phyloP scores from a whole-genome alignment of 1,284 basidiomycete species.

The Mycena citricolor region DNA sequence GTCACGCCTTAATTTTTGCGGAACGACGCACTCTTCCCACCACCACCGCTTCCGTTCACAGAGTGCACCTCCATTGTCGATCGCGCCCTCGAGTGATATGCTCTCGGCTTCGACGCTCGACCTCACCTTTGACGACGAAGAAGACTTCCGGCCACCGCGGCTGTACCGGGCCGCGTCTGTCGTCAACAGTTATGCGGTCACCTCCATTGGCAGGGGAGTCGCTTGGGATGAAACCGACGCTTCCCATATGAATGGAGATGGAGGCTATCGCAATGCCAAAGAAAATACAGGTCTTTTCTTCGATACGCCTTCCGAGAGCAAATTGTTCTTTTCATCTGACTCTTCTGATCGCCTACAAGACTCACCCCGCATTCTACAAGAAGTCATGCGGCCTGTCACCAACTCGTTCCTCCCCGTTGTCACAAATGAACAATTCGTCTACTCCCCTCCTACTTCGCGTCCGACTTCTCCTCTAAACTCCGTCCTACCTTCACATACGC shows the following conservation, averaged over 20 bases:
- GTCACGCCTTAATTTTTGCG: no score
- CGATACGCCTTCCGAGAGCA: no score
- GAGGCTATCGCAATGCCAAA: no score
- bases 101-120: constrained; percentile 59
- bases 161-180: constrained; percentile 65
- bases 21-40: no score
- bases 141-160: constrained; percentile 54
- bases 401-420: constrained; percentile 14
- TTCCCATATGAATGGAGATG: no score
- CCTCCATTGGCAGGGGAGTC: constrained; percentile 79
- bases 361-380: no score
- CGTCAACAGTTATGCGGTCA: constrained; percentile 74
- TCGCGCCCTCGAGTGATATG: no score
- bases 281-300: no score
- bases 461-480: constrained; percentile 25
- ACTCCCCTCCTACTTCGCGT: constrained; percentile 23
- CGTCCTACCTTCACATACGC: constrained; percentile 24
- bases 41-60: no score
- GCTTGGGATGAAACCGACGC: constrained; percentile 58
- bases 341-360: no score
- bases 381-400: constrained; percentile 19
- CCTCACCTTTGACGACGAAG: constrained; percentile 63
- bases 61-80: no score
- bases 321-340: no score
- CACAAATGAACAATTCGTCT: constrained; percentile 22